Evolutionary conservation across 2,329 filamentous ascomycete species (phyloP), one percentile per base, ranked within the genome.

Genomic region (Diaporthe citrichinensis): DNA sequence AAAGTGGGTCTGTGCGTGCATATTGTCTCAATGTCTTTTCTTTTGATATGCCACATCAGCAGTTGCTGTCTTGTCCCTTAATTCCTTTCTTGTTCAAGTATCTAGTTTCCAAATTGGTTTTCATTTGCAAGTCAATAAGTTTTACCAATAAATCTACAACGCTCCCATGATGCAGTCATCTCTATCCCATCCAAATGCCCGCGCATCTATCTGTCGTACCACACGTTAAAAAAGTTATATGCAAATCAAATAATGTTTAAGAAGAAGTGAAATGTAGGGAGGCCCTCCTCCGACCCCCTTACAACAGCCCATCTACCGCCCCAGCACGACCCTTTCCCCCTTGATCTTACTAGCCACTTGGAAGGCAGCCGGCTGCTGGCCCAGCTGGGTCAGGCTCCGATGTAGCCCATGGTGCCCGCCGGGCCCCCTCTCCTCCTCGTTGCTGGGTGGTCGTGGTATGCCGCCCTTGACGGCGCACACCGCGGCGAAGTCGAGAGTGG

Each of bases 341-440:
- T 74, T 74, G 17, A 74, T 74, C 62, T 68, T 74, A n/a, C 53
- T 74, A 7, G 72, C 72, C 8, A 74, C 72, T 62, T 71, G 51
- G n/a, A 74, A 71, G 6, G 62, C 51, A 14, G 53, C 62, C 14
- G 62, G 62, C 62, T 71, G 61, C 72, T 61, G 51, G 17, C 72
- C 72, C 17, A 74, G 53, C 72, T 46, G 55, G 14, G 72, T 74
- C 28, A 74, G 41, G 41, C 72, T 74, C 8, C 72, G 62, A n/a
- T 74, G 62, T 31, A 74, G n/a, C 15, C 72, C 72, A 17, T 61
- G 41, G 0, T 31, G 49, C 12, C 39, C 51, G 6, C 41, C 53
- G 31, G 46, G 49, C 7, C 57, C 34, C 39, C 46, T 53, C 58
- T 62, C 57, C 31, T 28, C 34, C 23, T 71, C 51, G 17, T 34